Evolutionary conservation across 768 basidiomycete genomes (phyloP), one percentile per base, ranked within the genome.

Genomic region (Pleurotus salmoneostramineus): DNA sequence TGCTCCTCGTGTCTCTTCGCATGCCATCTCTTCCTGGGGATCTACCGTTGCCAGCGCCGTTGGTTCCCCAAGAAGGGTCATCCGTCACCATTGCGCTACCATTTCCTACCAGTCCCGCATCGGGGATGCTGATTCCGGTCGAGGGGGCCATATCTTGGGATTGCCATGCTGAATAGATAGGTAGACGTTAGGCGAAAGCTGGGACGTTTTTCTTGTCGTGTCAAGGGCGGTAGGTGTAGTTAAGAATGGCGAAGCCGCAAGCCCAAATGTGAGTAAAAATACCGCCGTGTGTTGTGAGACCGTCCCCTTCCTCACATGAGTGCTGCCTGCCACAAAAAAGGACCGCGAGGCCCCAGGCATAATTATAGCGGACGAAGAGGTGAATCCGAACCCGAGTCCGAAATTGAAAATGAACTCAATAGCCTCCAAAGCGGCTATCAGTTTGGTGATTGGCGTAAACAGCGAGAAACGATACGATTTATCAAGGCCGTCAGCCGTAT

Each of bases 111-210:
- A 69, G 71, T 44, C 70, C 69, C 37, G 83, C 86, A 47, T 80
- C 74, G 27, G 89, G 89, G 66, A 91, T 91, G 71, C 86, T 84
- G 62, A 89, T 90, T 48, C 82, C 87, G 58, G 69, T 78, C 6
- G 85, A 74, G 56, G 89, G 85, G 35, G 86, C 89, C 61, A 89
- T 89, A 63, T 91, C 89, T 83, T 88, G 87, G 36, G 86, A 82
- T 75, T 89, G 88, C 89, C 89, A 91, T 67, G 89, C 89, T 90
- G 84, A 69, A 21, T 42, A 40, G 43, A 27, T n/a, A 35, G 15
- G 15, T 27, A 37, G 8, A 17, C 17, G 44, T 45, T 17, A 17
- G 44, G 8, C 6, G 12, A 45, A 45, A 17, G 44, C 15, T 11
- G 44, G 17, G 37, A 45, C 21, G 21, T 27, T 27, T 27, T 27